Percentiles rank a stretch among this genome's conserved stretches.
Conservation (phyloP, 495 filamentous ascomycete genomes). For the Podospora fimiseda region DNA sequence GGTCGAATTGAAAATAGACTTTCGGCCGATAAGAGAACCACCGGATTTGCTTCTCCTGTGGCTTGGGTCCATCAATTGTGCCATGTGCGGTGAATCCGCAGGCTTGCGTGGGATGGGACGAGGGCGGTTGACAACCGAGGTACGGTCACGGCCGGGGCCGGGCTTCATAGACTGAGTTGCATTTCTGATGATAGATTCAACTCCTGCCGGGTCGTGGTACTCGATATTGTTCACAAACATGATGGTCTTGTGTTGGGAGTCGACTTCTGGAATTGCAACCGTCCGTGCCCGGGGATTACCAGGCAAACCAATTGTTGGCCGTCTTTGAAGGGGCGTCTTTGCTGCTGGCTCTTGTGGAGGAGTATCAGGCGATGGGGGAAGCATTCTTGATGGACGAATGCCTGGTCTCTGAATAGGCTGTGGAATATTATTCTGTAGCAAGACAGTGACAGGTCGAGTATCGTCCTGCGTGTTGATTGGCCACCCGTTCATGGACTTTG, state of each 20-base stretch:
- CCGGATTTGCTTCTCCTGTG: slow-evolving; percentile 43
- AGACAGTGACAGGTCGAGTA: background rate
- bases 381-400: slow-evolving; percentile 30
- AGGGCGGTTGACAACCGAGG: slow-evolving; percentile 45
- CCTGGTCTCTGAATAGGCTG: slow-evolving; percentile 10
- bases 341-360: slow-evolving; percentile 27
- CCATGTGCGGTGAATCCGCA: slow-evolving; percentile 31
- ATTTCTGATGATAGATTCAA: slow-evolving; percentile 40
- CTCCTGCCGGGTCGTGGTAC: slow-evolving; percentile 41
- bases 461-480: background rate
- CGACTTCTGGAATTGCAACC: slow-evolving; percentile 26
- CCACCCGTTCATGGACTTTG: background rate
- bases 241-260: slow-evolving; percentile 37
- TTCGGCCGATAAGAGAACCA: slow-evolving; percentile 34
- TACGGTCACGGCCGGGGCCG: slow-evolving; percentile 16
- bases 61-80: slow-evolving; percentile 12
- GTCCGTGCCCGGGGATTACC: slow-evolving; percentile 43
- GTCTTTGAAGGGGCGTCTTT: slow-evolving; percentile 39
- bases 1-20: slow-evolving; percentile 37
- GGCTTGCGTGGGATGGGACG: slow-evolving; percentile 45
- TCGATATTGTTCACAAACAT: slow-evolving; percentile 50
- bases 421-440: background rate
- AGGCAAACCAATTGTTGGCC: slow-evolving; percentile 43
- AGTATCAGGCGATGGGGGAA: slow-evolving; percentile 27
- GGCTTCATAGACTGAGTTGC: slow-evolving; percentile 27